Percentiles rank a stretch among this genome's conserved stretches.
Evolutionary conservation across 2,329 filamentous ascomycete species (phyloP).

Genomic region (Ophiocordyceps camponoti-leonardi): DNA sequence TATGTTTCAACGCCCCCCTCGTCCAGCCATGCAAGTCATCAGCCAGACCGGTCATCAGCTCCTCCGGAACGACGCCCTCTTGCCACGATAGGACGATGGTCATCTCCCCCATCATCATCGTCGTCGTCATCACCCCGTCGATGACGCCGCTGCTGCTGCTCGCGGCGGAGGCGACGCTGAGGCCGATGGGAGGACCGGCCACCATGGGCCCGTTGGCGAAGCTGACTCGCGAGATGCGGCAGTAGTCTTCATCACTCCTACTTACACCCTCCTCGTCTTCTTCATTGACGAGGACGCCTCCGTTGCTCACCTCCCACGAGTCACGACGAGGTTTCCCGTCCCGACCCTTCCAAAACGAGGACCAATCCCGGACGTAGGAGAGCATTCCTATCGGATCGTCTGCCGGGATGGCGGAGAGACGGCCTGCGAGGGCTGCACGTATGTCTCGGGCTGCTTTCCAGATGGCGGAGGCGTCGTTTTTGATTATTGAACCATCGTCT

Average conservation of each 20-base stretch:
- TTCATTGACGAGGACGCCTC: neutral
- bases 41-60: slow-evolving; percentile 18
- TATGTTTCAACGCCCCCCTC: no score
- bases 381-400: slow-evolving; percentile 18
- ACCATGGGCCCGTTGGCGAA: slow-evolving; percentile 32
- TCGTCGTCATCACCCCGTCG: no score
- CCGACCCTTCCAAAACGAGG: slow-evolving; percentile 19
- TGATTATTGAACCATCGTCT: no score
- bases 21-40: slow-evolving; percentile 15
- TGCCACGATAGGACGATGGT: slow-evolving; percentile 30
- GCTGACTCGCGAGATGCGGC: slow-evolving; percentile 24
- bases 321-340: slow-evolving; percentile 22
- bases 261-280: neutral
- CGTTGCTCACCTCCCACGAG: slow-evolving; percentile 36
- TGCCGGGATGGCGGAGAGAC: slow-evolving; percentile 1
- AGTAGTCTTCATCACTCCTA: no score
- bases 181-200: slow-evolving; percentile 21
- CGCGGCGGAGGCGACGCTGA: slow-evolving; percentile 29
- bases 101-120: no score
- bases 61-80: slow-evolving; percentile 21
- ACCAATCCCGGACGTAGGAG: slow-evolving; percentile 24
- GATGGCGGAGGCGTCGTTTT: no score
- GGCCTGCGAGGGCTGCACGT: slow-evolving; percentile 14
- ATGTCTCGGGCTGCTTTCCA: slow-evolving; percentile 24
- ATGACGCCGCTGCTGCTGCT: no score